Percentiles rank a stretch among this genome's conserved stretches.
phyloP scores from a whole-genome alignment of 768 basidiomycete species.

The Boletus barrowsii region DNA sequence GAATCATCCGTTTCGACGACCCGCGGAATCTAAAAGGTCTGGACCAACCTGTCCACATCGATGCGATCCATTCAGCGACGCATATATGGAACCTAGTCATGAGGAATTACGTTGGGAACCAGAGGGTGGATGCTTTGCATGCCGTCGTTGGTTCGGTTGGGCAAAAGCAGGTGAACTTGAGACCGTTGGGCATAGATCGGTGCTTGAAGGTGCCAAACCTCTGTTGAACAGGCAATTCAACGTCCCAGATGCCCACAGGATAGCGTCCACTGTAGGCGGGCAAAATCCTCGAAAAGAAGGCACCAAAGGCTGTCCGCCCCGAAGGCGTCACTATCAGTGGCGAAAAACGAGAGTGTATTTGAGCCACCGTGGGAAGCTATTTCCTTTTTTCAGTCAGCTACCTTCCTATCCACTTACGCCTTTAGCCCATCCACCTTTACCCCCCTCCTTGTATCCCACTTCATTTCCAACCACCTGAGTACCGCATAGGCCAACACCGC shows the following conservation, averaged over 20 bases:
- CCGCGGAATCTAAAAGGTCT: conserved; percentile 8
- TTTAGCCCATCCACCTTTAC: not conserved
- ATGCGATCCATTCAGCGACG: not conserved
- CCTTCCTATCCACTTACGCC: not conserved
- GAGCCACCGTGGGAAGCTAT: not conserved
- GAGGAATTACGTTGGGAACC: conserved; percentile 20
- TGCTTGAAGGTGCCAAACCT: too few species aligned
- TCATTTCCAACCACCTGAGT: conserved; percentile 29
- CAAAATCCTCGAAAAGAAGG: conserved; percentile 26
- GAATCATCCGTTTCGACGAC: not conserved
- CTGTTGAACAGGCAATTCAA: conserved; percentile 28
- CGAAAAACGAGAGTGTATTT: too few species aligned
- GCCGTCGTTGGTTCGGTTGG: conserved; percentile 17
- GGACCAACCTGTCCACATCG: conserved; percentile 15
- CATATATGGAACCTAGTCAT: not conserved
- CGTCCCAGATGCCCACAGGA: conserved; percentile 32
- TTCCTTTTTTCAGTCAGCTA: not conserved
- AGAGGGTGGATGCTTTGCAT: conserved; percentile 4
- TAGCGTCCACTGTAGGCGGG: conserved; percentile 30
- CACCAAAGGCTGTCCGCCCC: conserved; percentile 7
- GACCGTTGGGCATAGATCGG: conserved; percentile 12
- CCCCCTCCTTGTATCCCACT: conserved; percentile 2
- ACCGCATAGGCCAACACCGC: conserved; percentile 31
- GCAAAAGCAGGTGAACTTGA: conserved; percentile 33
- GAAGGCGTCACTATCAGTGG: too few species aligned